Base-by-base conservation (phyloP, 2,329 filamentous ascomycete genomes). In the Exophiala lecanii-corni region DNA sequence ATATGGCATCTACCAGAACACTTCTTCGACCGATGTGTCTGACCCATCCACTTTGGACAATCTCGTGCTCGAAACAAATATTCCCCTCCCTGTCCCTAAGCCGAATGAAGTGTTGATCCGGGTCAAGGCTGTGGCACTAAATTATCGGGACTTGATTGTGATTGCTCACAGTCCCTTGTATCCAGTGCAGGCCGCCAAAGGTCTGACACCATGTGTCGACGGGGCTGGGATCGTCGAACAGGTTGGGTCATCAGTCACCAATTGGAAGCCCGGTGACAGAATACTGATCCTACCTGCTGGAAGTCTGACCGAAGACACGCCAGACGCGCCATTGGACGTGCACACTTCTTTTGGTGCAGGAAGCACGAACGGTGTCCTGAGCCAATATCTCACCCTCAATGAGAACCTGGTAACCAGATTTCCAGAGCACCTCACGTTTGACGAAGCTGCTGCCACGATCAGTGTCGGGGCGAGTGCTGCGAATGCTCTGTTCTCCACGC, bases 381-480 rank as follows among this genome's bases (percentile, higher is more conserved):
- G n/a, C n/a, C n/a, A n/a, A n/a, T n/a, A n/a, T n/a, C n/a, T n/a
- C n/a, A n/a, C n/a, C n/a, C n/a, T n/a, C n/a, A n/a, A n/a, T n/a
- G n/a, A n/a, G n/a, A n/a, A n/a, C n/a, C n/a, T n/a, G n/a, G n/a
- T n/a, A n/a, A n/a, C n/a, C n/a, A n/a, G n/a, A n/a, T n/a, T n/a
- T n/a, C n/a, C n/a, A n/a, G n/a, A n/a, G 12, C 30, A 32, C n/a
- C 30, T 32, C 5, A 13, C 30, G 17, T 32, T 32, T 32, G 30
- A 7, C 5, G 78, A 83, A 60, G 71, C 73, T 2, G 69, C 73
- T 13, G 78, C 79, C 0, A 66, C 83, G 1, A 59, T 72, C 2
- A 82, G 80, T 54, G 79, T 80, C 2, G 79, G 66, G 2, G 56
- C 83, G 32, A 84, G 80, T 2, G 75, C 74, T 19, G 83, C 79